phyloP scores from a whole-genome alignment of 495 filamentous ascomycete genomes.

The Massariosphaeria phaeospora region DNA sequence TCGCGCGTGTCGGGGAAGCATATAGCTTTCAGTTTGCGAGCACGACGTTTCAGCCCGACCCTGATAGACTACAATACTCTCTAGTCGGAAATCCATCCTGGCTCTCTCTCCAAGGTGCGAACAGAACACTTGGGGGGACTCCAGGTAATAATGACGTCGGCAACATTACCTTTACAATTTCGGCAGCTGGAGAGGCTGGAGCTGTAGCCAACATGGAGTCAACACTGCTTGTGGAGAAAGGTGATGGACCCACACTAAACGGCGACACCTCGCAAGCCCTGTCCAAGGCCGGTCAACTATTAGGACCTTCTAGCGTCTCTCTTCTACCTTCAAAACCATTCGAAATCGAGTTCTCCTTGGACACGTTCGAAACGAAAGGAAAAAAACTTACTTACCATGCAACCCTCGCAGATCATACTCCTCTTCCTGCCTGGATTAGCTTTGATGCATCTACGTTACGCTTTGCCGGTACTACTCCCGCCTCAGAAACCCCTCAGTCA shows the following conservation, averaged over 20 bases:
- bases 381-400: slow-evolving; percentile 60
- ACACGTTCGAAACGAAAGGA: slow-evolving; percentile 32
- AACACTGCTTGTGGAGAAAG: slow-evolving; percentile 31
- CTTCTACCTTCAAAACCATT: slow-evolving; percentile 30
- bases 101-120: slow-evolving; percentile 61
- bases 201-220: slow-evolving; percentile 32
- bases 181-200: slow-evolving; percentile 30
- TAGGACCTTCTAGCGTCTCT: slow-evolving; percentile 30
- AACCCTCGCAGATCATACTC: slow-evolving; percentile 67
- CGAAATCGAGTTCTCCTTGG: slow-evolving; percentile 31
- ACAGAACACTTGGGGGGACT: slow-evolving; percentile 60
- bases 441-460: slow-evolving; percentile 62
- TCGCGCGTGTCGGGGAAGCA: slow-evolving; percentile 58
- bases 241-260: neutral
- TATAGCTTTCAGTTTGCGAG: slow-evolving; percentile 66
- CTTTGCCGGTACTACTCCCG: slow-evolving; percentile 66
- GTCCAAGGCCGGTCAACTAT: slow-evolving; percentile 31
- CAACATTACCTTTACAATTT: slow-evolving; percentile 47
- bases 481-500: slow-evolving; percentile 59
- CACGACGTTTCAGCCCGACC: slow-evolving; percentile 59
- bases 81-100: slow-evolving; percentile 60
- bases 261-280: slow-evolving; percentile 33
- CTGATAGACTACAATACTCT: slow-evolving; percentile 54
- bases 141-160: slow-evolving; percentile 55
- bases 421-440: slow-evolving; percentile 79